Conservation (phyloP, 257 asterid genomes). For the Ligustrum vulgare region DNA sequence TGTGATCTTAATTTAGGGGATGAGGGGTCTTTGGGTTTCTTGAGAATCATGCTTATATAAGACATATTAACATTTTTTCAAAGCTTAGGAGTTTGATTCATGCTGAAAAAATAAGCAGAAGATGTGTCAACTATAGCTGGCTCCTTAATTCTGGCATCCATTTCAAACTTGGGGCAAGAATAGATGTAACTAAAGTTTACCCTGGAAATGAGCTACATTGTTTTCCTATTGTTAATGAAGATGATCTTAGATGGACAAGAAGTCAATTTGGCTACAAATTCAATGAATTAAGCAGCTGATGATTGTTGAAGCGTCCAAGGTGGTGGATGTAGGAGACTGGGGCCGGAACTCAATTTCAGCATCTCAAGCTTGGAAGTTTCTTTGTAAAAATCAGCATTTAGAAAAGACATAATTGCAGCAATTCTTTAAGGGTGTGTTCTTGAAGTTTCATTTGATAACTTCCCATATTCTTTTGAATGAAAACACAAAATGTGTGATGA, state of each 20-base stretch:
- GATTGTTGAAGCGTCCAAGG: constrained; percentile 55
- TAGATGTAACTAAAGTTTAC: constrained; percentile 50
- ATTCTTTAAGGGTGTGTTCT: constrained; percentile 56
- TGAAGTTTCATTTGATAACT: constrained; percentile 77
- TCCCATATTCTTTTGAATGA: constrained; percentile 90
- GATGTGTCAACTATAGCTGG: constrained; percentile 87
- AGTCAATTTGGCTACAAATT: constrained; percentile 59
- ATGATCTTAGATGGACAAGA: constrained; percentile 73
- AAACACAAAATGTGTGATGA: constrained; percentile 73
- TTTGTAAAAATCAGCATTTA: constrained; percentile 50
- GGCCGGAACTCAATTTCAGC: constrained; percentile 48
- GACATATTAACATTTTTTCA: no score
- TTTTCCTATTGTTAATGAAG: constrained; percentile 62
- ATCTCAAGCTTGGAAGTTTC: constrained; percentile 59
- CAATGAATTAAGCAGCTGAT: constrained; percentile 48
- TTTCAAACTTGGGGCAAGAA: constrained; percentile 67
- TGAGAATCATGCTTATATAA: constrained; percentile 79
- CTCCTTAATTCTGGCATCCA: constrained; percentile 89
- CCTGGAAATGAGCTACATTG: constrained; percentile 54
- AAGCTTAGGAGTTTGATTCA: constrained; percentile 53
- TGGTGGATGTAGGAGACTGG: constrained; percentile 63
- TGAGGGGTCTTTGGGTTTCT: constrained; percentile 69
- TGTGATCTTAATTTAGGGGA: constrained; percentile 77
- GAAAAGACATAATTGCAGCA: constrained; percentile 57
- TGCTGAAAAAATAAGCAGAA: constrained; percentile 67